Base-by-base conservation (phyloP, 805 yeast species). In the Kluyveromyces nonfermentans region DNA sequence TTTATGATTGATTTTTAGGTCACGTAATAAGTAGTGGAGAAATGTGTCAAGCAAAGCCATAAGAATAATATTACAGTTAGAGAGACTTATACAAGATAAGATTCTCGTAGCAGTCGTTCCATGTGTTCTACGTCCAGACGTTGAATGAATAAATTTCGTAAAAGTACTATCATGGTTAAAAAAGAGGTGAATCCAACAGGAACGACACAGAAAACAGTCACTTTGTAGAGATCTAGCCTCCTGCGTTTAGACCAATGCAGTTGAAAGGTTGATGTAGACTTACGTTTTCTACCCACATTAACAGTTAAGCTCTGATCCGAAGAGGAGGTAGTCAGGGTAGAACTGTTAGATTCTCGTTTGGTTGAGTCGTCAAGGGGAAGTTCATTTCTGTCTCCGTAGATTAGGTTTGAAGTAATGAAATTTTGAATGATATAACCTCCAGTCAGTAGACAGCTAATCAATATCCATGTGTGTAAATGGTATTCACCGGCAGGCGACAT, bases 121-220 rank as follows among this genome's bases (percentile, higher is more conserved):
- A 63, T 47, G 44, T 63, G 66, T 46, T 65, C 72, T 10, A 70
- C 60, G 50, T 83, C 94, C 42, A 86, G 61, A 45, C 95, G 73
- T 41, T 87, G 70, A 20, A 88, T 85, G 50, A 88, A 70, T 40
- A 88, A 66, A 40, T 84, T 77, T 47, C 97, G 67, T 15, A 90
- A 66, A 33, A 90, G 66, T 0, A 89, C 93, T 32, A 88, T 70
- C 95, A 89, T 86, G 2, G 97, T 88, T 19, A 89, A 65, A 56
- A 93, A 90, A 53, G 96, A 85, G 4, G 97, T 97, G 47, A 90
- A 57, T 0, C 98, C 97, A 15, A 90, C 87, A 0, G 98, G 98
- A n/a, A 90, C 96, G 34, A 90, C 98, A 2, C 97, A 97, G 67
- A 86, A 90, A 1, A 90, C 97, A 0, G 85, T 87, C 40, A 93